phyloP scores from a whole-genome alignment of 208 protist species.

The Entamoeba histolytica region DNA sequence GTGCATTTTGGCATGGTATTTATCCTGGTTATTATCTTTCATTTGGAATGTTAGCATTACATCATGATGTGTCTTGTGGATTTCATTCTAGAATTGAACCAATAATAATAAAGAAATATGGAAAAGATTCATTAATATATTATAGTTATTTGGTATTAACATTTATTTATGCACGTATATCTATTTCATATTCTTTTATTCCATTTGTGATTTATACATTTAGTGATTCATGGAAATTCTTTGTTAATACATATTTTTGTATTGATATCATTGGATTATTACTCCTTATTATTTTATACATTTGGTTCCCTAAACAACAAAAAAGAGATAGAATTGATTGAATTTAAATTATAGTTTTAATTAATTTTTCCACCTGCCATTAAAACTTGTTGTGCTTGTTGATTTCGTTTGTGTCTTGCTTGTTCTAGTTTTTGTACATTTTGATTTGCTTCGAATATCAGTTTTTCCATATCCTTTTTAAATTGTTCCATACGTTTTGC shows the following conservation, averaged over 20 bases:
- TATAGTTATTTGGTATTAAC: background rate
- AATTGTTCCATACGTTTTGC: background rate
- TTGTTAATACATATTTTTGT: background rate
- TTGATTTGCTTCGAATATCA: background rate
- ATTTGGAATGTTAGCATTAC: background rate
- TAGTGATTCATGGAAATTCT: background rate
- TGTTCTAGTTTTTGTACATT: background rate
- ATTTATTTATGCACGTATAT: background rate
- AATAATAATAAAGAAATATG: background rate
- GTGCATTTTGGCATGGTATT: background rate
- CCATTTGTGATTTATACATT: background rate
- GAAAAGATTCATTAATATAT: background rate
- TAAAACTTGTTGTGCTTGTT: background rate
- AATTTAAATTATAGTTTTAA: background rate
- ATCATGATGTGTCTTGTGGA: background rate
- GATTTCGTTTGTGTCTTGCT: background rate
- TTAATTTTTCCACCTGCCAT: background rate
- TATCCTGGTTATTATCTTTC: background rate
- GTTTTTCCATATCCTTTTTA: background rate
- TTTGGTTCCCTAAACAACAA: no score
- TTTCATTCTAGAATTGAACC: background rate
- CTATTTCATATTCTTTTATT: background rate
- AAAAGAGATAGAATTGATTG: no score
- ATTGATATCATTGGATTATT: background rate
- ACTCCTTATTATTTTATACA: no score